These are phyloP conservation scores for Massariosphaeria phaeospora DNA, from an alignment of 495 filamentous ascomycete species.

Conservation along the genomic window DNA sequence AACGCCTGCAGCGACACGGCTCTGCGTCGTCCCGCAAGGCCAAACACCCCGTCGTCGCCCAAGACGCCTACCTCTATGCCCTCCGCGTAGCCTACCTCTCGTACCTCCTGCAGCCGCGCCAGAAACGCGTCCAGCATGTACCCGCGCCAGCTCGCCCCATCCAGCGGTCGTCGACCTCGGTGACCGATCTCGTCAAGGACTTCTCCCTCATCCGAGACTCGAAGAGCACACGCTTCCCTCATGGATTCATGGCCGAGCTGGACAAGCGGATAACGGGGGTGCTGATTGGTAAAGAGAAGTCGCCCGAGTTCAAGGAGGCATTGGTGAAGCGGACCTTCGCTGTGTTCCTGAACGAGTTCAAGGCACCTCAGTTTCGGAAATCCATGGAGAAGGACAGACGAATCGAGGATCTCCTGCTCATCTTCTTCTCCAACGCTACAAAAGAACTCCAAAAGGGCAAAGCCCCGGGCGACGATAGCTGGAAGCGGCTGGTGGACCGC, in stretches of 20 bases:
- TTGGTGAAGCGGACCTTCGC: constrained; percentile 76
- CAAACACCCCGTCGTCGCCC: constrained; percentile 49
- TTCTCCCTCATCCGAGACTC: constrained; percentile 70
- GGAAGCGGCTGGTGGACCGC: constrained; percentile 88
- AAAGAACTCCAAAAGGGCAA: constrained; percentile 85
- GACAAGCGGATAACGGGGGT: constrained; percentile 64
- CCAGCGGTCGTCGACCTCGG: constrained; percentile 62
- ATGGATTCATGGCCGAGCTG: constrained; percentile 67
- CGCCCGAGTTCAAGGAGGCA: constrained; percentile 71
- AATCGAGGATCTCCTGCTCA: constrained; percentile 82
- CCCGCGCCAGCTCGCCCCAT: constrained; percentile 52
- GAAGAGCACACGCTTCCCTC: constrained; percentile 72
- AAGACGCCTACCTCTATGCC: constrained; percentile 84
- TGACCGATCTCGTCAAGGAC: constrained; percentile 67
- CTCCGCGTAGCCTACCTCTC: constrained; percentile 87
- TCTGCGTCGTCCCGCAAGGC: constrained; percentile 48
- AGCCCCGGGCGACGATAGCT: constrained; percentile 74
- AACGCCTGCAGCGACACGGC: constrained; percentile 47
- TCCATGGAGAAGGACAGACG: constrained; percentile 88
- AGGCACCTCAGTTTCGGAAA: constrained; percentile 64
- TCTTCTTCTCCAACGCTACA: constrained; percentile 83
- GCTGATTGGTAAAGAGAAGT: constrained; percentile 64
- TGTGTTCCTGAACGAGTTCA: constrained; percentile 71
- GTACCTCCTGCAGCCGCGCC: constrained; percentile 87
- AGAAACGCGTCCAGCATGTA: constrained; percentile 80